phyloP scores from a whole-genome alignment of 768 basidiomycete species.

The Tulasnella sp. region DNA sequence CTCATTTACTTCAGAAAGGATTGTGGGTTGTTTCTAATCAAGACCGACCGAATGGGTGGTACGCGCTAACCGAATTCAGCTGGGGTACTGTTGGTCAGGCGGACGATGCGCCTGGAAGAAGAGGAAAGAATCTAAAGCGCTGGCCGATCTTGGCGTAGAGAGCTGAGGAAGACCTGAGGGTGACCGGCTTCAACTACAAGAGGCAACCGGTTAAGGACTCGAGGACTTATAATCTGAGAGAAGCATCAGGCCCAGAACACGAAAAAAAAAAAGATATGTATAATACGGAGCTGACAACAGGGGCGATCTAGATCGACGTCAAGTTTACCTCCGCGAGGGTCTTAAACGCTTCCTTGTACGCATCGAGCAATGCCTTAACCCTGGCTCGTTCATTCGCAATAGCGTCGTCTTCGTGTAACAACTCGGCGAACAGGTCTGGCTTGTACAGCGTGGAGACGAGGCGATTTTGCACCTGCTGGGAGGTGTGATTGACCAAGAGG shows the following conservation, averaged over 20 bases:
- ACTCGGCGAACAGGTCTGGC: conserved; percentile 75
- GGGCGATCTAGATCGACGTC: conserved; percentile 46
- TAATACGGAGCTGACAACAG: not conserved
- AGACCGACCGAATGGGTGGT: too few relatives aligned
- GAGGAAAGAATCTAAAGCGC: too few relatives aligned
- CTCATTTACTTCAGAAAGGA: too few relatives aligned
- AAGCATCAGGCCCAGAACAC: too few relatives aligned
- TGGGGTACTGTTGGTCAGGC: too few relatives aligned
- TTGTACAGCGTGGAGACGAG: conserved; percentile 94
- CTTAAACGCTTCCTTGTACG: conserved; percentile 94
- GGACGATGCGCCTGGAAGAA: too few relatives aligned
- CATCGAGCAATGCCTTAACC: conserved; percentile 92
- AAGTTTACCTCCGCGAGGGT: conserved; percentile 80
- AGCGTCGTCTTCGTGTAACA: conserved; percentile 94
- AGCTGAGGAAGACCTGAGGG: too few relatives aligned
- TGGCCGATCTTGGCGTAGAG: too few relatives aligned
- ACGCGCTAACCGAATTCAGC: too few relatives aligned
- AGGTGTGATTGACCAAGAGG: conserved; percentile 93
- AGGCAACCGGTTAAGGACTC: not conserved
- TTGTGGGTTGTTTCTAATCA: too few relatives aligned
- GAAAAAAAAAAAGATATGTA: not conserved
- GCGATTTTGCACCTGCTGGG: conserved; percentile 94
- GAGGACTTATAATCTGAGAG: not conserved
- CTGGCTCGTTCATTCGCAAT: conserved; percentile 90
- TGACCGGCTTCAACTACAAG: too few relatives aligned